phyloP scores from a whole-genome alignment of 441 rosid species.

The Lepidium campestre region DNA sequence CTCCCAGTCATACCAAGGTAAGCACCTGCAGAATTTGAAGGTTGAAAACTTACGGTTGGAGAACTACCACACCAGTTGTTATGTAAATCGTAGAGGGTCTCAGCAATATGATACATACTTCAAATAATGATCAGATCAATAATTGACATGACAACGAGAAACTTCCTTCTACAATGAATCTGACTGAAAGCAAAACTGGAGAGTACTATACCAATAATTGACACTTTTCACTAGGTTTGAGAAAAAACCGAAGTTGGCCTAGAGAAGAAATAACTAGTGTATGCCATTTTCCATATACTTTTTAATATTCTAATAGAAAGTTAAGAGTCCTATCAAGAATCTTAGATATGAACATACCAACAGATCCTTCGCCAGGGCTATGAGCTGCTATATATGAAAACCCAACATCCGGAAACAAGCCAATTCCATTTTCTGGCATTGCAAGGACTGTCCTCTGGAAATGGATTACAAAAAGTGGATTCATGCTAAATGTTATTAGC shows the following conservation, averaged over 20 bases:
- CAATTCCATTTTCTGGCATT: constrained; percentile 96
- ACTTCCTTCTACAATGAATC: neutral
- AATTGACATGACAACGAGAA: neutral
- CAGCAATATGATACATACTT: neutral
- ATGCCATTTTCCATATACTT: neutral
- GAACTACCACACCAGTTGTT: neutral
- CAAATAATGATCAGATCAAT: neutral
- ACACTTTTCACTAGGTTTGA: neutral
- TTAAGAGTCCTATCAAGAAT: neutral
- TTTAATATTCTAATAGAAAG: neutral
- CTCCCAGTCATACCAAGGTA: constrained; percentile 92
- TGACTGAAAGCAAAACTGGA: neutral
- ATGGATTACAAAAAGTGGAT: neutral
- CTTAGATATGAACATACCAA: constrained; percentile 40
- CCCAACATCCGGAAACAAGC: constrained; percentile 96
- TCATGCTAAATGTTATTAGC: neutral
- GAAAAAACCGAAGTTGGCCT: neutral
- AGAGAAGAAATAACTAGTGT: neutral
- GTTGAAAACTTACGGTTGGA: neutral
- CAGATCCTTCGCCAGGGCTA: constrained; percentile 84
- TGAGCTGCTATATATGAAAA: constrained; percentile 85
- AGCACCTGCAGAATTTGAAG: constrained; percentile 45
- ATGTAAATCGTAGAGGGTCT: neutral
- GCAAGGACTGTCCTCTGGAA: constrained; percentile 80
- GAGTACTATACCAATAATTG: neutral